Percentiles rank a stretch among this genome's conserved stretches.
These are phyloP conservation scores for Starmerella cellae DNA, from an alignment of 805 yeast species.

Conservation along the genomic window DNA sequence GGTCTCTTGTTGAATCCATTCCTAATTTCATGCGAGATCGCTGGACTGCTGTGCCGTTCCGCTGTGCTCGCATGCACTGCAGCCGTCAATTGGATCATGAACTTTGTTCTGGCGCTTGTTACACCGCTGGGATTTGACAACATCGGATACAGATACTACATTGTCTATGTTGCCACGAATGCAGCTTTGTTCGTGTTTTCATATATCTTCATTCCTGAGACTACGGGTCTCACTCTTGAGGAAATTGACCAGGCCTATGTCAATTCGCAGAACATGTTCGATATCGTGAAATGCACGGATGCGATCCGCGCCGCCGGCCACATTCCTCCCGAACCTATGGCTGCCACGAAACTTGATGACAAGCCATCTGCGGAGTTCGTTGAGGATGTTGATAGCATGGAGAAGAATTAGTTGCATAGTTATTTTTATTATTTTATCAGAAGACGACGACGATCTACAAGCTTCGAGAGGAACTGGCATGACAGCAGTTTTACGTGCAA, in stretches of 20 bases:
- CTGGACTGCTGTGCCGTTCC: slow-evolving; percentile 37
- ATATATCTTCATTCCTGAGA: slow-evolving; percentile 43
- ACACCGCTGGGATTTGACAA: slow-evolving; percentile 39
- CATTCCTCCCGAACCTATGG: slow-evolving; percentile 10
- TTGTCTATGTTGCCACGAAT: slow-evolving; percentile 46
- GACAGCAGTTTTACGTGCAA: no score
- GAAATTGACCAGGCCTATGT: slow-evolving; percentile 33
- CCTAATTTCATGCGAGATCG: slow-evolving; percentile 43
- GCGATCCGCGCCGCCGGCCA: slow-evolving; percentile 12
- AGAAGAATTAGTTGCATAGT: no score
- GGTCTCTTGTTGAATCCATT: slow-evolving; percentile 31
- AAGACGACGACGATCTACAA: no score
- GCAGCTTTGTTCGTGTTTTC: slow-evolving; percentile 34
- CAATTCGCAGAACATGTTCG: slow-evolving; percentile 13
- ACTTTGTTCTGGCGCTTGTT: slow-evolving; percentile 43
- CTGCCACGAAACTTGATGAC: background rate
- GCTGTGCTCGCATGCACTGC: slow-evolving; percentile 42
- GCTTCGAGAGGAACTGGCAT: no score
- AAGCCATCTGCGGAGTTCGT: background rate
- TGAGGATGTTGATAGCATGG: slow-evolving; percentile 1
- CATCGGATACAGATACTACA: slow-evolving; percentile 43
- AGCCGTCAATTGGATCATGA: slow-evolving; percentile 44
- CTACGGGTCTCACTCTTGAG: slow-evolving; percentile 46
- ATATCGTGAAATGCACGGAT: slow-evolving; percentile 11
- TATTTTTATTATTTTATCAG: no score